A percentile compares a stretch with the other conserved stretches of the same genome.
phyloP scores from a whole-genome alignment of 495 filamentous ascomycete genomes.

The Stereocaulon alpinum region DNA sequence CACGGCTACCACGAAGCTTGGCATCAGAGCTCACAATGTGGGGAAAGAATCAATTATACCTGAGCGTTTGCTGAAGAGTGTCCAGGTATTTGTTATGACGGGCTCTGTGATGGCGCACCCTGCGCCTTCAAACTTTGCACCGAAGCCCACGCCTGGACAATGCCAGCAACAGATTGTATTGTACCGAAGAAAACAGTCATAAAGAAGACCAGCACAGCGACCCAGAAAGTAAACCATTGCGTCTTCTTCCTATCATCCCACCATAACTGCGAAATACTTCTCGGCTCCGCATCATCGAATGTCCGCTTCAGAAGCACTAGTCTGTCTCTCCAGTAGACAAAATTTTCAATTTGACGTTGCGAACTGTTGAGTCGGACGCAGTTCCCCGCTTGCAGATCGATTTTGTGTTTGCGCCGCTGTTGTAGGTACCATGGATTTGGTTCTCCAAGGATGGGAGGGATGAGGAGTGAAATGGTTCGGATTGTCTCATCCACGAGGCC shows the following conservation, averaged over 20 bases:
- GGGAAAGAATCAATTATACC: too few species aligned
- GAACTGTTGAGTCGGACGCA: constrained; percentile 25
- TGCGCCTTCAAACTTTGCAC: constrained; percentile 16
- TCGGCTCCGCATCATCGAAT: constrained; percentile 41
- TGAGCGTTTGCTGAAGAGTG: too few species aligned
- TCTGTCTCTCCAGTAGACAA: constrained; percentile 41
- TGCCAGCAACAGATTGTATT: constrained; percentile 39
- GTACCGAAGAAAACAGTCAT: constrained; percentile 43
- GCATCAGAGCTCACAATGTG: too few species aligned
- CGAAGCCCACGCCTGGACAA: constrained; percentile 33
- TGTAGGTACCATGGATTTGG: constrained; percentile 26
- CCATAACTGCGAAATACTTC: constrained; percentile 40
- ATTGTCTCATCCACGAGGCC: constrained; percentile 37
- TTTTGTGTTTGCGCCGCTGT: constrained; percentile 12
- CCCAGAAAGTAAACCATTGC: constrained; percentile 49
- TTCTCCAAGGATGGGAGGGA: constrained; percentile 30
- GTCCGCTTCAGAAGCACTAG: constrained; percentile 41
- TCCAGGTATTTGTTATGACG: not conserved
- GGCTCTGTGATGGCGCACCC: not conserved
- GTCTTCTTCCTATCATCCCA: constrained; percentile 38
- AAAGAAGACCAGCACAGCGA: constrained; percentile 36
- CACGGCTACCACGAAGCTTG: too few species aligned
- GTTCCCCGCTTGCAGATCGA: constrained; percentile 24
- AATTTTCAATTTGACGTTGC: constrained; percentile 35
- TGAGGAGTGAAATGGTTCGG: constrained; percentile 35